Base-by-base conservation (phyloP, 2,329 filamentous ascomycete species). In the Neofusicoccum cordaticola region DNA sequence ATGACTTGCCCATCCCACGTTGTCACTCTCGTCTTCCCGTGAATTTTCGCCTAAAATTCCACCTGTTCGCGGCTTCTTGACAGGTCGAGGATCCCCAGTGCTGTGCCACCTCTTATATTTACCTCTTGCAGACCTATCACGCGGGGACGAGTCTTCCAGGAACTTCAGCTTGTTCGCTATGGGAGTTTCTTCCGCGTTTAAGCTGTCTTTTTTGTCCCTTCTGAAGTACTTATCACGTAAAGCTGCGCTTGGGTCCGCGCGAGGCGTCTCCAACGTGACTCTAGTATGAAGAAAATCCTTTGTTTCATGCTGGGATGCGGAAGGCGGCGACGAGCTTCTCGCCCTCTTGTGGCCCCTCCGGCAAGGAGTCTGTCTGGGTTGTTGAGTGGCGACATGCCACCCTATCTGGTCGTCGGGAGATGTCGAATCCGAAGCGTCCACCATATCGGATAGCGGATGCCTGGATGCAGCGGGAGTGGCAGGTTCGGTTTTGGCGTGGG, bases 391-490 rank as follows among this genome's bases (percentile, higher is more conserved):
- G 15, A 52, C 42, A 52, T 86, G 82, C 86, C 86, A 89, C 56
- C 82, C 80, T 50, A 89, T 79, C 70, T 86, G 83, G 67, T 88
- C 86, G 67, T 87, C 83, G 0, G 86, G 86, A 1, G 86, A 87
- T 17, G 78, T 82, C 42, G 81, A 78, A 47, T 47, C 56, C 9
- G 80, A 80, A 70, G 87, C 84, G 72, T 88, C 86, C 53, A 82
- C 81, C 37, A 88, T 77, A 67, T 88, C 86, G 37, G 85, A 84
- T 12, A 88, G 76, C 27, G 86, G 84, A 44, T 88, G 80, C 63
- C 85, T 78, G 27, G 82, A 83, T 2, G 86, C 86, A 13, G 86
- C 88, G 45, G 85, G 85, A 2, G 86, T 86, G 15, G 78, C 78
- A 34, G 78, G 74, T 56, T 69, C 73, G 47, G 70, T 70, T 56